Percentiles rank a stretch among this genome's conserved stretches.
Evolutionary conservation across 768 basidiomycete genomes (phyloP).

Genomic region (Chalciporus pseudorubinellus): DNA sequence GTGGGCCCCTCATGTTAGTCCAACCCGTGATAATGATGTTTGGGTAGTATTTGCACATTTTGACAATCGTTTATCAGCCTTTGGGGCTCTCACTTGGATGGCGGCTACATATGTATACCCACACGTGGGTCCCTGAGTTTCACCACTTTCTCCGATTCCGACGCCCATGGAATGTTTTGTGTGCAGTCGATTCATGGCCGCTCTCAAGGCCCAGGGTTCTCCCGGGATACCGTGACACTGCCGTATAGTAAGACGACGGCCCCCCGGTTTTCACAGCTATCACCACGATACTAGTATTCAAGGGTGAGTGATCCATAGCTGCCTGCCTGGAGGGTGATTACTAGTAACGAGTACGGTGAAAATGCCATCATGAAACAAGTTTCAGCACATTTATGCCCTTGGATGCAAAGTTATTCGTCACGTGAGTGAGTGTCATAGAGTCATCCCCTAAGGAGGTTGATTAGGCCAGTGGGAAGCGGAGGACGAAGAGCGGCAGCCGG

Average conservation of each 20-base stretch:
- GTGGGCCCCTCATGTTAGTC: slow-evolving; percentile 25
- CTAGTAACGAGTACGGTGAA: not conserved
- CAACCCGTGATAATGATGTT: not conserved
- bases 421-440: slow-evolving; percentile 30
- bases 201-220: slow-evolving; percentile 44
- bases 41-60: slow-evolving; percentile 35
- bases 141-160: not conserved
- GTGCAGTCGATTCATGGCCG: slow-evolving; percentile 47
- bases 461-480: slow-evolving; percentile 56
- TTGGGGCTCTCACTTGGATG: too few relatives aligned
- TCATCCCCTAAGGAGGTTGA: slow-evolving; percentile 37
- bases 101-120: too few relatives aligned
- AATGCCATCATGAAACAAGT: slow-evolving; percentile 15
- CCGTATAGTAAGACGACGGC: too few relatives aligned
- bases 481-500: slow-evolving; percentile 53
- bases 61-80: slow-evolving; percentile 41
- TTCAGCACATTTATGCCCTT: slow-evolving; percentile 42
- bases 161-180: slow-evolving; percentile 14
- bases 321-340: too few relatives aligned
- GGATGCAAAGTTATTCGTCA: slow-evolving; percentile 62
- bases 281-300: slow-evolving; percentile 59
- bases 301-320: slow-evolving; percentile 36
- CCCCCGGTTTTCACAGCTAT: slow-evolving; percentile 46
- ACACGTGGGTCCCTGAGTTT: slow-evolving; percentile 42
- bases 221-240: slow-evolving; percentile 41